These are phyloP conservation scores for Pisolithus sp. DNA, from an alignment of 768 basidiomycete species.

Conservation along the genomic window DNA sequence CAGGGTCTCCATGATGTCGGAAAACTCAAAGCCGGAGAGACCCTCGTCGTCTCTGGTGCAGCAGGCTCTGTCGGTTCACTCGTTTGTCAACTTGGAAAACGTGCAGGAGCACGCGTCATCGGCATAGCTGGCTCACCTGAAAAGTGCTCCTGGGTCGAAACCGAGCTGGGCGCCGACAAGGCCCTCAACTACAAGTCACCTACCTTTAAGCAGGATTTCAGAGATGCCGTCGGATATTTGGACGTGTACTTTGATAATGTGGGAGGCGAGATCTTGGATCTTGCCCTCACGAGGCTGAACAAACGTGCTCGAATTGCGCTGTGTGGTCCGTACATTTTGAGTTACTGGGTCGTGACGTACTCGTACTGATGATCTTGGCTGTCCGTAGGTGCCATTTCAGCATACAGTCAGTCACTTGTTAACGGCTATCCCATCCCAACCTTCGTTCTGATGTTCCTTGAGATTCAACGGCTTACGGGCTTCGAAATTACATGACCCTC, in stretches of 20 bases:
- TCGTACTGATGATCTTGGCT: background rate
- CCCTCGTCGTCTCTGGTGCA: constrained; percentile 81
- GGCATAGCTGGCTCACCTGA: constrained; percentile 82
- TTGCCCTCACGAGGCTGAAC: constrained; percentile 69
- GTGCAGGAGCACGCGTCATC: constrained; percentile 72
- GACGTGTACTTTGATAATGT: constrained; percentile 87
- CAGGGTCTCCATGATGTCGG: constrained; percentile 82
- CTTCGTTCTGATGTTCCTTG: background rate
- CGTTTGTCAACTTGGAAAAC: constrained; percentile 79
- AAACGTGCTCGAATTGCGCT: constrained; percentile 70
- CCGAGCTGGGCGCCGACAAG: constrained; percentile 75
- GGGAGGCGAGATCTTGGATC: constrained; percentile 74
- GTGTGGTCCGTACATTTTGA: constrained; percentile 54
- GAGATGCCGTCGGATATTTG: constrained; percentile 60
- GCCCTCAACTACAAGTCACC: constrained; percentile 85
- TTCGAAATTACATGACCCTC: constrained; percentile 60
- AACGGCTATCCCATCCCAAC: background rate
- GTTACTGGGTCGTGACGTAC: background rate
- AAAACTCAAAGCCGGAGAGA: constrained; percentile 76
- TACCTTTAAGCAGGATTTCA: constrained; percentile 68
- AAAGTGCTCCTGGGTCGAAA: constrained; percentile 82
- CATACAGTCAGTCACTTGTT: constrained; percentile 53
- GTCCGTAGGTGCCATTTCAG: constrained; percentile 69
- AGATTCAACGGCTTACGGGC: constrained; percentile 62
- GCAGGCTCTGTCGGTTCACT: constrained; percentile 87